Percentiles rank a stretch among this genome's conserved stretches.
Evolutionary conservation across 1,284 basidiomycete species (phyloP).

Genomic region (Cryptococcus hybrid): DNA sequence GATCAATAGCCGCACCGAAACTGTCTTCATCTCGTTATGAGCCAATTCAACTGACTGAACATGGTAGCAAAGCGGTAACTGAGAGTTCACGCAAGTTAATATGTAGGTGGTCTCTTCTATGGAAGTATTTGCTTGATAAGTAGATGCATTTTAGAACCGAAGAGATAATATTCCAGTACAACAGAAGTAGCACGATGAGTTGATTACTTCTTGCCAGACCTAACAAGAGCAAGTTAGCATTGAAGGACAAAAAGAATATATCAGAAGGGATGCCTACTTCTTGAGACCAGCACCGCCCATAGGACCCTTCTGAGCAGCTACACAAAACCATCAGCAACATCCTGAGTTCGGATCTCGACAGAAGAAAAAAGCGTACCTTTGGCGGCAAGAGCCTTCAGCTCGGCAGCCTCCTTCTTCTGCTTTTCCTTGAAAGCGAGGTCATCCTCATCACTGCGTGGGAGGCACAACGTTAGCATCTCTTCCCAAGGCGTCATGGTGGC

Average conservation of each 20-base stretch:
- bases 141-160: too few species aligned
- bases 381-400: slow-evolving; percentile 29
- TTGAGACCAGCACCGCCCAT: slow-evolving; percentile 42
- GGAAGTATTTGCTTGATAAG: too few species aligned
- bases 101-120: too few species aligned
- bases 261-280: slow-evolving; percentile 28
- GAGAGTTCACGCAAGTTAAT: too few species aligned
- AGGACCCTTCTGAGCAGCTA: slow-evolving; percentile 34
- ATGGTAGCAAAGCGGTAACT: too few species aligned
- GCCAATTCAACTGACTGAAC: too few species aligned
- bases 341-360: not conserved
- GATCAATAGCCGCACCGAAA: too few species aligned
- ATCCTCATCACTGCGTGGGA: slow-evolving; percentile 29
- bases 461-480: not conserved
- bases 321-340: not conserved
- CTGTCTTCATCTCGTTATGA: too few species aligned
- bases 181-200: too few species aligned
- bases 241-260: not conserved
- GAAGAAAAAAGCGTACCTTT: slow-evolving; percentile 29
- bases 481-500: not conserved
- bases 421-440: slow-evolving; percentile 34
- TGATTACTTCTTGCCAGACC: not conserved
- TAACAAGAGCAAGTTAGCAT: not conserved
- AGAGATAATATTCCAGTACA: too few species aligned
- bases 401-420: slow-evolving; percentile 35